A percentile compares a stretch with the other conserved stretches of the same genome.
Conservation (phyloP, 1,284 basidiomycete species). For the Pseudozyma thailandica region DNA sequence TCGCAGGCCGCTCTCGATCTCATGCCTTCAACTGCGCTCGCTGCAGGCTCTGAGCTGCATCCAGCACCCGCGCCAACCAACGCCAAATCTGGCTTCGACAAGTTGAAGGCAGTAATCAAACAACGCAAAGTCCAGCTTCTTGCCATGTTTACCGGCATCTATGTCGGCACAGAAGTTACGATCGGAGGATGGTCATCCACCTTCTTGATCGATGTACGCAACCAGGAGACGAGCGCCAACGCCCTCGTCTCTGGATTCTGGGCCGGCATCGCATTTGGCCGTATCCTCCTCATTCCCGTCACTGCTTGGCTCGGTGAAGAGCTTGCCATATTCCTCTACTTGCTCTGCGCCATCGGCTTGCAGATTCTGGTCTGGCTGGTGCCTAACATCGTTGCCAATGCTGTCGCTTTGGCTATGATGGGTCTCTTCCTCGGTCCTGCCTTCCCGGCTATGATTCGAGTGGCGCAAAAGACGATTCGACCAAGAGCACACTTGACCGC, state of each 20-base stretch:
- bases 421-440: slow-evolving; percentile 51
- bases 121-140: slow-evolving; percentile 29
- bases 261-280: slow-evolving; percentile 50
- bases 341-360: slow-evolving; percentile 37
- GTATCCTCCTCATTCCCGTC: slow-evolving; percentile 50
- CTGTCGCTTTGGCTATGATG: slow-evolving; percentile 44
- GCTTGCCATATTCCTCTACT: slow-evolving; percentile 43
- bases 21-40: slow-evolving; percentile 11
- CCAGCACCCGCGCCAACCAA: slow-evolving; percentile 4
- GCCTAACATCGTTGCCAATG: slow-evolving; percentile 50
- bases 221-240: slow-evolving; percentile 26
- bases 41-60: slow-evolving; percentile 13
- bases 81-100: slow-evolving; percentile 18
- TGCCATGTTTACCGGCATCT: slow-evolving; percentile 39
- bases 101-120: slow-evolving; percentile 29
- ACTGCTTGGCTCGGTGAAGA: slow-evolving; percentile 48
- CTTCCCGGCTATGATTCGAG: slow-evolving; percentile 49
- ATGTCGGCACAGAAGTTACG: slow-evolving; percentile 55
- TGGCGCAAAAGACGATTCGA: slow-evolving; percentile 30
- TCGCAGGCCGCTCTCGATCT: slow-evolving; percentile 11
- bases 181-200: slow-evolving; percentile 54
- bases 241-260: slow-evolving; percentile 55
- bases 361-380: slow-evolving; percentile 53
- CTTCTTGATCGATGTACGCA: slow-evolving; percentile 39
- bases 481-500: slow-evolving; percentile 47